These are phyloP conservation scores for Platanus orientalis DNA, from an alignment of 164 flowering plant species.

Conservation along the genomic window DNA sequence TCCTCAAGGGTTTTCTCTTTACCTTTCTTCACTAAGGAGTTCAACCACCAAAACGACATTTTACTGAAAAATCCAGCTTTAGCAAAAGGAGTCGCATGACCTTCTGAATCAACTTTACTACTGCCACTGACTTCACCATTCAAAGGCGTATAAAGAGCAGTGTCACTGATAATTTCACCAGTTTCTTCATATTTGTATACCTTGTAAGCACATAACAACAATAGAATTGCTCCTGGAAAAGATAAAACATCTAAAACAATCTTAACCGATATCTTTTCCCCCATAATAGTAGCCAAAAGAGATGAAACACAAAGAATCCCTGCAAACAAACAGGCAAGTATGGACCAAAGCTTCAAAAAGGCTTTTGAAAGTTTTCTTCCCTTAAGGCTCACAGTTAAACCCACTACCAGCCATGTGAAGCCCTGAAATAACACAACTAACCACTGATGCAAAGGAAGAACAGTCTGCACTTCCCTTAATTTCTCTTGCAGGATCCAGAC, in stretches of 20 bases:
- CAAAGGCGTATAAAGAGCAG: constrained; percentile 28
- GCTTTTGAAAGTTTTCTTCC: constrained; percentile 11
- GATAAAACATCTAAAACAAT: constrained; percentile 26
- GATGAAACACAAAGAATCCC: constrained; percentile 29
- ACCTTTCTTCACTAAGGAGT: constrained; percentile 53
- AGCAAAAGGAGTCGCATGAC: constrained; percentile 44
- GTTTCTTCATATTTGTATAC: not conserved
- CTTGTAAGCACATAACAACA: constrained; percentile 26
- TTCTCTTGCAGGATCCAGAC: too few species aligned
- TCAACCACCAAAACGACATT: constrained; percentile 70
- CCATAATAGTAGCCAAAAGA: constrained; percentile 4
- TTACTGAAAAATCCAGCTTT: constrained; percentile 41
- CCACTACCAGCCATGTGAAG: constrained; percentile 33
- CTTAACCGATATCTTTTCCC: constrained; percentile 14
- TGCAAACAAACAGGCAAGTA: constrained; percentile 26
- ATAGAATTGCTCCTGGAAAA: constrained; percentile 37
- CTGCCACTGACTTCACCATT: constrained; percentile 16
- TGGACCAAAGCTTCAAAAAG: constrained; percentile 20
- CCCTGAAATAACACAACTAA: too few species aligned
- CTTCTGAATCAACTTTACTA: constrained; percentile 8
- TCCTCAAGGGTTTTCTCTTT: constrained; percentile 39
- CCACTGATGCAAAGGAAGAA: too few species aligned
- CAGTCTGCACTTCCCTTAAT: constrained; percentile 8
- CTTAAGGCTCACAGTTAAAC: constrained; percentile 17
- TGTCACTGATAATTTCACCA: not conserved